Evolutionary conservation across 23 red algal genomes (phyloP).

Genomic region (Agarophyton chilense): DNA sequence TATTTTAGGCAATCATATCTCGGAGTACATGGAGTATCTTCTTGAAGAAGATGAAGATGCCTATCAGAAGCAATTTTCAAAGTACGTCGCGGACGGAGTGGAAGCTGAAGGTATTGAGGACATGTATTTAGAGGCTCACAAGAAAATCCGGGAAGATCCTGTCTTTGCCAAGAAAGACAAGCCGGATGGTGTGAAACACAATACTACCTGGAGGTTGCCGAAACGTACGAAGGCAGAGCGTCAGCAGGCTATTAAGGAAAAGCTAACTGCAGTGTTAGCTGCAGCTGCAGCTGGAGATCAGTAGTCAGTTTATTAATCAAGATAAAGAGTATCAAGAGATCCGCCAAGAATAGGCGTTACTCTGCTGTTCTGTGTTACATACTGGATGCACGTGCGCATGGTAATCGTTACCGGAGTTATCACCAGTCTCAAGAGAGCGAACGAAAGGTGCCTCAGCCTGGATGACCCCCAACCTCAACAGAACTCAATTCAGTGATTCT

Average conservation of each 20-base stretch:
- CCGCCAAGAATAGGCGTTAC: background rate
- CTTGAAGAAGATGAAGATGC: constrained; percentile 90
- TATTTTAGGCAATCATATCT: constrained; percentile 91
- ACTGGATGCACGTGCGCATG: no score
- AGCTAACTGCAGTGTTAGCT: constrained; percentile 42
- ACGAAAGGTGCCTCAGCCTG: background rate
- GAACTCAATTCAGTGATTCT: constrained; percentile 25
- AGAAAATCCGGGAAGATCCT: constrained; percentile 91
- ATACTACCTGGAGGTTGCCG: constrained; percentile 53
- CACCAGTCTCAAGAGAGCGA: no score
- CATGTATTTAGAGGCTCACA: constrained; percentile 87
- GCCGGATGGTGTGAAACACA: constrained; percentile 45
- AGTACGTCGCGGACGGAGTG: constrained; percentile 86
- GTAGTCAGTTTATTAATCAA: background rate
- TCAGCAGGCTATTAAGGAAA: constrained; percentile 62
- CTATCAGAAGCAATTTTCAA: constrained; percentile 87
- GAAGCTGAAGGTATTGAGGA: constrained; percentile 88
- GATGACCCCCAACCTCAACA: background rate
- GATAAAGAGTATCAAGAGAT: background rate
- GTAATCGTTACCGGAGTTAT: no score
- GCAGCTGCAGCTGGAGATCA: constrained; percentile 15
- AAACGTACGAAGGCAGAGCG: constrained; percentile 62
- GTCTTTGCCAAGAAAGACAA: constrained; percentile 79
- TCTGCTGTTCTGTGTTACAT: no score
- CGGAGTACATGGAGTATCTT: constrained; percentile 95